Percentiles rank a stretch among this genome's conserved stretches.
These are phyloP conservation scores for Smittium culicis DNA, from an alignment of 371 early-diverging fungal species.

Conservation along the genomic window DNA sequence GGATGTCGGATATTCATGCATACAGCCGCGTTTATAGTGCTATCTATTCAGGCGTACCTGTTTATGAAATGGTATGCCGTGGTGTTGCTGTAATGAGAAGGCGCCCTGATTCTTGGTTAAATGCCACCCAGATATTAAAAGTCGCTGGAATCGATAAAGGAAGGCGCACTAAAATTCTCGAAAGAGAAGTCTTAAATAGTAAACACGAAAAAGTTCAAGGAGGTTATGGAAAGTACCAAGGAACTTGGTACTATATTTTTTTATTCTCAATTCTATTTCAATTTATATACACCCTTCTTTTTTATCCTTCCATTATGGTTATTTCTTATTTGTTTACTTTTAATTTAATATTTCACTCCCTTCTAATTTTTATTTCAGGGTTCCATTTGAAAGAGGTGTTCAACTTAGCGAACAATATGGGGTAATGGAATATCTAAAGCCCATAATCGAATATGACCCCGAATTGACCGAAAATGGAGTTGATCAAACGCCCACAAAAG, in stretches of 20 bases:
- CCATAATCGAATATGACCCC: slow-evolving; percentile 52
- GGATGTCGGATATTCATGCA: neutral
- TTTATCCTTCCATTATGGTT: neutral
- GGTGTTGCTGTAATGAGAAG: slow-evolving; percentile 81
- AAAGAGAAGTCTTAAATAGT: slow-evolving; percentile 64
- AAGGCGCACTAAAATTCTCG: slow-evolving; percentile 72
- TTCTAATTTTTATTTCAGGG: slow-evolving; percentile 25
- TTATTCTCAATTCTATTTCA: no score
- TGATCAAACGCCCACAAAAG: slow-evolving; percentile 38
- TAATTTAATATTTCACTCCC: neutral
- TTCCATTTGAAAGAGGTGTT: slow-evolving; percentile 69
- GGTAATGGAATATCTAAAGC: slow-evolving; percentile 41
- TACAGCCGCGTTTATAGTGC: slow-evolving; percentile 34
- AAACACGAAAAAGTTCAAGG: slow-evolving; percentile 87
- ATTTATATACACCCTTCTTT: no score
- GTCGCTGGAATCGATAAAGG: slow-evolving; percentile 85
- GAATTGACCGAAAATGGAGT: slow-evolving; percentile 22
- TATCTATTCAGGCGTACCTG: slow-evolving; percentile 80
- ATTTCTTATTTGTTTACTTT: neutral
- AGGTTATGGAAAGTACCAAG: slow-evolving; percentile 92
- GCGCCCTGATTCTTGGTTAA: slow-evolving; percentile 64
- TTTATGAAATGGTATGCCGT: slow-evolving; percentile 72
- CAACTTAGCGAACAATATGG: slow-evolving; percentile 53
- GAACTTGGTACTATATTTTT: slow-evolving; percentile 37
- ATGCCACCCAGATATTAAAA: slow-evolving; percentile 89